Conservation (phyloP, 2,329 filamentous ascomycete genomes). For the Xylariaceae sp. region DNA sequence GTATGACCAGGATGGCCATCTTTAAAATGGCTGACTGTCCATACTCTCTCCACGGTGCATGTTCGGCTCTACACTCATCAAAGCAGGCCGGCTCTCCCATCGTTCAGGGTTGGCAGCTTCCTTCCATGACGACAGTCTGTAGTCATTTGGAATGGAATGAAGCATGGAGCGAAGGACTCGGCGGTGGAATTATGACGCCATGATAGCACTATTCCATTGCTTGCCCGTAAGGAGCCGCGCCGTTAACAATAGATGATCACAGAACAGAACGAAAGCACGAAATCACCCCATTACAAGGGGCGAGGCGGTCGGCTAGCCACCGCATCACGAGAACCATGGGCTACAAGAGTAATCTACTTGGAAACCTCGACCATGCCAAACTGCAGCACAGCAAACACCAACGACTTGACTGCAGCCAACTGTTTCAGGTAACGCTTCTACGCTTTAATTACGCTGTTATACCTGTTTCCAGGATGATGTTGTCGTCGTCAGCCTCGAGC, state of each 20-base stretch:
- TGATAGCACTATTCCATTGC: neutral
- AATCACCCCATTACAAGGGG: neutral
- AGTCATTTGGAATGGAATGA: neutral
- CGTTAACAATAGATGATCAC: neutral
- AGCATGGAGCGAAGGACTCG: neutral
- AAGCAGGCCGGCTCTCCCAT: neutral
- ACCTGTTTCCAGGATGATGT: slow-evolving; percentile 7
- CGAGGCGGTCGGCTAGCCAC: slow-evolving; percentile 15
- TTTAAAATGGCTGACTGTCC: slow-evolving; percentile 6
- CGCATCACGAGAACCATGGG: slow-evolving; percentile 19
- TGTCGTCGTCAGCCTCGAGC: slow-evolving; percentile 14
- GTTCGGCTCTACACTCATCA: neutral
- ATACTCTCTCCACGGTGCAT: no score
- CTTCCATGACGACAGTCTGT: neutral
- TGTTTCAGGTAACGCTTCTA: neutral
- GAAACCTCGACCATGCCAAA: neutral
- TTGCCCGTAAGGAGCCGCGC: neutral
- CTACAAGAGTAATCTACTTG: slow-evolving; percentile 8
- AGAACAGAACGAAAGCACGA: no score
- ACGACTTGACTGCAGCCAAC: neutral
- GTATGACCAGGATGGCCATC: neutral
- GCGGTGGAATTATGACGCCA: neutral
- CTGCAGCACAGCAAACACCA: slow-evolving; percentile 16
- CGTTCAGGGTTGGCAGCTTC: neutral
- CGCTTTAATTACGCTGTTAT: neutral